Evolutionary conservation across 176 grass and related monocot species (phyloP).

Genomic region (Triticum timopheevii): DNA sequence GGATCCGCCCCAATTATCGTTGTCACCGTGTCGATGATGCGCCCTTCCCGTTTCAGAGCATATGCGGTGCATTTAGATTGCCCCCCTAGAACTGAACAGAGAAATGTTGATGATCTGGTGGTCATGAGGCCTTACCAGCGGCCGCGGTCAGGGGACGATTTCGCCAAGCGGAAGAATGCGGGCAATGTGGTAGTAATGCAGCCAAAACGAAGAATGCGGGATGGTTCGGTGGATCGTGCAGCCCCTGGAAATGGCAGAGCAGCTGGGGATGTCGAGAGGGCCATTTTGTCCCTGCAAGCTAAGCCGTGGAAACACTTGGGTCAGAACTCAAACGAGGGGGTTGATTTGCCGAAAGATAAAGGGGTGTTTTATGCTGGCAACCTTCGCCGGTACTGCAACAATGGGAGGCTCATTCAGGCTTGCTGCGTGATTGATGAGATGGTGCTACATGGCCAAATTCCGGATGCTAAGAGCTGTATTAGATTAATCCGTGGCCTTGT

Average conservation of each 20-base stretch:
- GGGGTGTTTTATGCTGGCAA: slow-evolving; percentile 33
- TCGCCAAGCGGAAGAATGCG: slow-evolving; percentile 15
- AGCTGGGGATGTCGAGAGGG: background rate
- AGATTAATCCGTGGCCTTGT: slow-evolving; percentile 63
- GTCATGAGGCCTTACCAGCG: slow-evolving; percentile 1
- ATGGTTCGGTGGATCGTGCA: background rate
- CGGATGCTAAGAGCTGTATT: slow-evolving; percentile 51
- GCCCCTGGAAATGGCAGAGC: background rate
- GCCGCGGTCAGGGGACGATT: background rate
- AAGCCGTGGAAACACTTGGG: slow-evolving; percentile 8
- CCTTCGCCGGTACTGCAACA: slow-evolving; percentile 55
- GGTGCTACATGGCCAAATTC: slow-evolving; percentile 57
- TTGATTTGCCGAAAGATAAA: slow-evolving; percentile 42
- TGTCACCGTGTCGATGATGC: background rate
- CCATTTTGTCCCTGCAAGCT: background rate
- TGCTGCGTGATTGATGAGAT: slow-evolving; percentile 64
- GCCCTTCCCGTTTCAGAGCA: slow-evolving; percentile 5
- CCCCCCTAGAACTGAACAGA: slow-evolving; percentile 30
- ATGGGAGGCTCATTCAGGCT: slow-evolving; percentile 60
- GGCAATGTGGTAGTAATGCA: background rate
- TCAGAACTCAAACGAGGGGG: slow-evolving; percentile 17
- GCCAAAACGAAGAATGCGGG: background rate
- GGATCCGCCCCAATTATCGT: background rate
- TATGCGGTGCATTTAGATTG: slow-evolving; percentile 30
- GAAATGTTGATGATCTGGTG: slow-evolving; percentile 24